These are phyloP conservation scores for Diplodia seriata DNA, from an alignment of 2,329 filamentous ascomycete genomes.

Conservation along the genomic window DNA sequence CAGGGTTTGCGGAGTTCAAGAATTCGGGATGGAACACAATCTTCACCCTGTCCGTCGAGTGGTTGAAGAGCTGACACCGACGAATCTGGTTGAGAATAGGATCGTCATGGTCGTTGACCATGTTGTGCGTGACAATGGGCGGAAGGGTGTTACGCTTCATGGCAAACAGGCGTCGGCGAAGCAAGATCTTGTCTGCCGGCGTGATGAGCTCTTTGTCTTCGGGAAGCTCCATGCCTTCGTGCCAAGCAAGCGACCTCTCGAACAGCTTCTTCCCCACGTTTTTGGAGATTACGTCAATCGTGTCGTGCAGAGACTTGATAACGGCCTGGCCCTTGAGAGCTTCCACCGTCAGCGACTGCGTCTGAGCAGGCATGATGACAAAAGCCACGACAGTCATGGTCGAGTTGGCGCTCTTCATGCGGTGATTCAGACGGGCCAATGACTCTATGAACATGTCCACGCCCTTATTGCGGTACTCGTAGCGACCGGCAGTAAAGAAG, in stretches of 20 bases:
- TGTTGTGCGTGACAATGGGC: slow-evolving; percentile 98
- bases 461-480: slow-evolving; percentile 98
- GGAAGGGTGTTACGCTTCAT: slow-evolving; percentile 93
- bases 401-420: slow-evolving; percentile 81
- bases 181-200: slow-evolving; percentile 87
- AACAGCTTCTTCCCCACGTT: slow-evolving; percentile 94
- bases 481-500: slow-evolving; percentile 95
- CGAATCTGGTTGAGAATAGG: slow-evolving; percentile 96
- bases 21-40: slow-evolving; percentile 98
- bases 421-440: slow-evolving; percentile 90
- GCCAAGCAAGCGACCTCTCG: slow-evolving; percentile 92
- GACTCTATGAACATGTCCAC: slow-evolving; percentile 99
- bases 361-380: slow-evolving; percentile 98
- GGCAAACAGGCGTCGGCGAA: slow-evolving; percentile 89
- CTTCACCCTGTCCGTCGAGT: slow-evolving; percentile 93
- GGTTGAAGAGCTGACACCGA: slow-evolving; percentile 95
- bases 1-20: slow-evolving; percentile 92
- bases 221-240: slow-evolving; percentile 89
- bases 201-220: slow-evolving; percentile 97
- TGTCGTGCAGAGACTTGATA: slow-evolving; percentile 94
- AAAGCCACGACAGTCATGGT: slow-evolving; percentile 97
- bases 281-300: slow-evolving; percentile 88
- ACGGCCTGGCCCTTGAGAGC: slow-evolving; percentile 96
- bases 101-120: slow-evolving; percentile 92
- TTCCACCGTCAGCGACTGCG: slow-evolving; percentile 91